Evolutionary conservation across 2,329 filamentous ascomycete genomes (phyloP).

Genomic region (Cryoendolithus antarcticus): DNA sequence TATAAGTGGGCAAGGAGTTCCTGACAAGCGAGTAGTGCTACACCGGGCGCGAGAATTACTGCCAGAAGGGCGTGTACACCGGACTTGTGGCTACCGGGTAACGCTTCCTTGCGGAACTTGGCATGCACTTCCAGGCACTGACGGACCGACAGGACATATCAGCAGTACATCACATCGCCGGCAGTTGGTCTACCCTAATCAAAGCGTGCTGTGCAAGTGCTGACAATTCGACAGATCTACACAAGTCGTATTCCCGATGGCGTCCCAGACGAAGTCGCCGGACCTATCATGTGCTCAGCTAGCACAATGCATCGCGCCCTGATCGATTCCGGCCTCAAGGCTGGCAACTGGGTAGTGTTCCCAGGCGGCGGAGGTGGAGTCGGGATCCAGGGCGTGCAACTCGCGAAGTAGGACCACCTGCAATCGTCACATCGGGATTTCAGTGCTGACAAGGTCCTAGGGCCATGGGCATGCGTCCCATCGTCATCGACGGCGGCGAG

Average conservation of each 20-base stretch:
- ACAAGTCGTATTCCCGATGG: slow-evolving; percentile 44
- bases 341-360: slow-evolving; percentile 44
- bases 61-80: slow-evolving; percentile 32
- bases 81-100: slow-evolving; percentile 31
- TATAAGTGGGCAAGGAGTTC: no score
- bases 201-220: no score
- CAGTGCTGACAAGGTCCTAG: slow-evolving; percentile 7
- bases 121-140: no score
- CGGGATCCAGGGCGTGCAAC: slow-evolving; percentile 45
- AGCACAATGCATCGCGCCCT: slow-evolving; percentile 47
- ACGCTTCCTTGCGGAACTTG: no score
- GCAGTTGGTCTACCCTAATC: slow-evolving; percentile 18
- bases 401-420: slow-evolving; percentile 26
- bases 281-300: slow-evolving; percentile 48
- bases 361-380: slow-evolving; percentile 45
- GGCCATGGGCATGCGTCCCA: slow-evolving; percentile 45
- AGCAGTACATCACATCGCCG: slow-evolving; percentile 47
- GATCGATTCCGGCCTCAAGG: slow-evolving; percentile 36
- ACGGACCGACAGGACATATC: slow-evolving; percentile 31
- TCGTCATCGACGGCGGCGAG: slow-evolving; percentile 42
- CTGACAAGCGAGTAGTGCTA: slow-evolving; percentile 27
- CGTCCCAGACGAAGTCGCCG: slow-evolving; percentile 43
- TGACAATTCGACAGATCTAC: slow-evolving; percentile 24
- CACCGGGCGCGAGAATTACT: slow-evolving; percentile 42
- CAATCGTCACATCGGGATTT: neutral